Evolutionary conservation across 768 basidiomycete genomes (phyloP).

Genomic region (Fibroporia radiculosa): DNA sequence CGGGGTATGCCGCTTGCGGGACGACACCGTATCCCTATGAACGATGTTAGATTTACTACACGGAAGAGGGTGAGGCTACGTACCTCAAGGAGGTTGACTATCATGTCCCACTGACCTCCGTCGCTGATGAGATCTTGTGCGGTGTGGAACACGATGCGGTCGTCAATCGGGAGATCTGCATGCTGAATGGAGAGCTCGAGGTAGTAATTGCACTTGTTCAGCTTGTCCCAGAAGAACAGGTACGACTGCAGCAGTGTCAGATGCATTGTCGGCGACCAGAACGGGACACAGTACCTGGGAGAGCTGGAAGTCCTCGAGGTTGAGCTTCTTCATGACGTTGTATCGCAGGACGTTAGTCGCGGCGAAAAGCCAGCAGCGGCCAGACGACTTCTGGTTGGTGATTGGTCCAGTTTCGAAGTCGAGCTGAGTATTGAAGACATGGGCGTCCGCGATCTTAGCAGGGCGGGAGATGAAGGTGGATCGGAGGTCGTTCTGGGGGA

Average conservation of each 20-base stretch:
- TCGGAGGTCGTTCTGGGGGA: slow-evolving; percentile 61
- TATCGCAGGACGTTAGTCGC: slow-evolving; percentile 83
- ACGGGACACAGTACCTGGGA: slow-evolving; percentile 56
- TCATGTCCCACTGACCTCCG: slow-evolving; percentile 97
- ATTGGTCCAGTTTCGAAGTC: slow-evolving; percentile 79
- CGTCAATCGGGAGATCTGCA: slow-evolving; percentile 71
- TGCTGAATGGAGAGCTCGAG: slow-evolving; percentile 83
- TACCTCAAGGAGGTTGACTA: slow-evolving; percentile 55
- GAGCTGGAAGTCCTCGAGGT: slow-evolving; percentile 83
- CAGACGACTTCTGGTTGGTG: slow-evolving; percentile 82
- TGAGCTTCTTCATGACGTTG: slow-evolving; percentile 77
- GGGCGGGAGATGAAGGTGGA: slow-evolving; percentile 56
- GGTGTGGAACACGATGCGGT: slow-evolving; percentile 75
- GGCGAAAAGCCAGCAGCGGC: slow-evolving; percentile 94
- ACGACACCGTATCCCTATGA: slow-evolving; percentile 75
- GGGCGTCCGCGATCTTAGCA: slow-evolving; percentile 53
- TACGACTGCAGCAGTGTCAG: slow-evolving; percentile 47
- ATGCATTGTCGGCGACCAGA: not conserved
- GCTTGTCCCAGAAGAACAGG: slow-evolving; percentile 94
- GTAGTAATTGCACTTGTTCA: slow-evolving; percentile 91
- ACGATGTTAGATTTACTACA: not conserved
- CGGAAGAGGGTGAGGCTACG: slow-evolving; percentile 6
- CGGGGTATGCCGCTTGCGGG: slow-evolving; percentile 76
- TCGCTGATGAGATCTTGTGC: slow-evolving; percentile 75
- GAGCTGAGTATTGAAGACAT: slow-evolving; percentile 78